Conservation (phyloP, 495 filamentous ascomycete species). For the Penicillium coffeae region DNA sequence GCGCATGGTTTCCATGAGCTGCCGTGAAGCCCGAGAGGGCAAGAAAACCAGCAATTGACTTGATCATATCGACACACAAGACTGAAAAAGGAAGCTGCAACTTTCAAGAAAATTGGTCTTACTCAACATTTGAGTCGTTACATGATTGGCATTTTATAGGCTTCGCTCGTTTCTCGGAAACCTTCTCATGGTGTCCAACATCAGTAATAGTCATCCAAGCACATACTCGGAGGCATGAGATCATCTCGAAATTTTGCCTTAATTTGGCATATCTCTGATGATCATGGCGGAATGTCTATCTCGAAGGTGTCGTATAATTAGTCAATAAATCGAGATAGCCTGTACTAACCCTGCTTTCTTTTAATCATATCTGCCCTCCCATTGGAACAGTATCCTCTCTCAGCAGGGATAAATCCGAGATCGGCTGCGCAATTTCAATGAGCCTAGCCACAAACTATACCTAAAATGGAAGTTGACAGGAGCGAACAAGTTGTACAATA, state of each 20-base stretch:
- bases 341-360: background rate
- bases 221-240: conserved; percentile 8
- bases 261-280: background rate
- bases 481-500: background rate
- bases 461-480: background rate
- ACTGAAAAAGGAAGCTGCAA: background rate
- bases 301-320: background rate
- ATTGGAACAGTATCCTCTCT: too few relatives aligned
- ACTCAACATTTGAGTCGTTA: background rate
- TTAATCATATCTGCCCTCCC: too few relatives aligned
- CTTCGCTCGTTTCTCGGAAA: too few relatives aligned
- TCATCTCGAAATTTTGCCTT: conserved; percentile 8
- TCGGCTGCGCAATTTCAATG: background rate
- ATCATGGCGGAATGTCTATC: background rate
- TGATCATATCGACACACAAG: background rate
- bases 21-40: conserved; percentile 30
- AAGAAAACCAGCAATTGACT: background rate
- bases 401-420: background rate
- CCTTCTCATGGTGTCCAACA: background rate
- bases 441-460: background rate
- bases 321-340: background rate
- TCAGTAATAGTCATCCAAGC: background rate
- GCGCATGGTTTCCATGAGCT: conserved; percentile 51
- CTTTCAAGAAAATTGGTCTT: background rate
- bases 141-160: background rate